A percentile compares a stretch with the other conserved stretches of the same genome.
Evolutionary conservation across 164 flowering plant species (phyloP).

Genomic region (Liquidambar formosana): DNA sequence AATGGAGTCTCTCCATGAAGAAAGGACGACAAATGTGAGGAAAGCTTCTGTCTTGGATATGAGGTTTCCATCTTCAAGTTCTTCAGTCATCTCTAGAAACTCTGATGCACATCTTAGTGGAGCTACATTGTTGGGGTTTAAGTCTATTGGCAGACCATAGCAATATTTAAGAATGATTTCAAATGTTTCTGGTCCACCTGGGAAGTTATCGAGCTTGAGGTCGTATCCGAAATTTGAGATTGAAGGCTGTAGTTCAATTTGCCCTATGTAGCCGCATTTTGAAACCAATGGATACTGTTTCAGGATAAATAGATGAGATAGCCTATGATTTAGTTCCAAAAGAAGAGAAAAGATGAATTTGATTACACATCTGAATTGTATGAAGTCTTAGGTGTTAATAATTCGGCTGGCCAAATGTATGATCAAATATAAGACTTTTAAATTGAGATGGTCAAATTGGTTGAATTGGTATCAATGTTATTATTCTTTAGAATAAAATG

Average conservation of each 20-base stretch:
- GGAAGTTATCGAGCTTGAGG: constrained; percentile 67
- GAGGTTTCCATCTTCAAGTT: constrained; percentile 75
- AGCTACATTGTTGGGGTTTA: constrained; percentile 57
- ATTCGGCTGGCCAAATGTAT: too few species aligned
- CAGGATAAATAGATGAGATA: constrained; percentile 3
- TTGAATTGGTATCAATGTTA: too few species aligned
- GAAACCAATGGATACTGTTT: constrained; percentile 68
- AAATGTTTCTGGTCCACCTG: constrained; percentile 80
- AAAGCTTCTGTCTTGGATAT: constrained; percentile 83
- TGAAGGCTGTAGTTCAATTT: constrained; percentile 36
- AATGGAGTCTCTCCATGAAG: constrained; percentile 82
- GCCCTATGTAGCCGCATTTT: constrained; percentile 65
- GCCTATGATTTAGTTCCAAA: not conserved
- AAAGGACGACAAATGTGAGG: constrained; percentile 64
- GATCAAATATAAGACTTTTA: too few species aligned
- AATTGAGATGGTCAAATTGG: too few species aligned
- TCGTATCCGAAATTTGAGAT: constrained; percentile 31
- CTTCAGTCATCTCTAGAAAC: constrained; percentile 85
- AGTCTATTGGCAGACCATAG: constrained; percentile 65
- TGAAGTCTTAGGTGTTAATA: too few species aligned
- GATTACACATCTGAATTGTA: too few species aligned
- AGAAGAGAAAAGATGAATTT: too few species aligned
- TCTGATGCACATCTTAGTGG: constrained; percentile 84
- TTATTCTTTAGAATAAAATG: too few species aligned
- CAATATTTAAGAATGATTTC: constrained; percentile 65